Evolutionary conservation across 192 early-diverging fungal genomes (phyloP).

Genomic region (Coemansia sp.): DNA sequence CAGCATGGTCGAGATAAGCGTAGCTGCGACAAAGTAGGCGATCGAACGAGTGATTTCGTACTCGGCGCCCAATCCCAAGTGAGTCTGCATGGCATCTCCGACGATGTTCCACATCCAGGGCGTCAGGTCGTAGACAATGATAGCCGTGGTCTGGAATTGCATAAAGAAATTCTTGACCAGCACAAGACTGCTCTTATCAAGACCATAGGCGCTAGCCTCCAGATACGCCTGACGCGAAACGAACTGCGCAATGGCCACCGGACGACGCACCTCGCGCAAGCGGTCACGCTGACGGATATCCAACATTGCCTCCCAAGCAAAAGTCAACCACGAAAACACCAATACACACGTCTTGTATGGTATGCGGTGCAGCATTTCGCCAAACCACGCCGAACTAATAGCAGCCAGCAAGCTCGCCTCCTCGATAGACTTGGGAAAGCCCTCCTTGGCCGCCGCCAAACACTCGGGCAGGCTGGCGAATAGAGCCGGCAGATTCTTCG

Average conservation of each 20-base stretch:
- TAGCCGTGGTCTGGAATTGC: constrained; percentile 68
- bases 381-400: neutral
- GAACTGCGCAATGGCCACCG: constrained; percentile 69
- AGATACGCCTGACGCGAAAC: constrained; percentile 76
- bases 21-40: constrained; percentile 68
- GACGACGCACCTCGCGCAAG: constrained; percentile 68
- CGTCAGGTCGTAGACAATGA: constrained; percentile 70
- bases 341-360: constrained; percentile 85
- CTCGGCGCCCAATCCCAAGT: constrained; percentile 62
- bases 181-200: constrained; percentile 80
- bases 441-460: neutral
- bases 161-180: constrained; percentile 67
- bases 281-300: constrained; percentile 77
- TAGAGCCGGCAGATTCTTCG: constrained; percentile 19
- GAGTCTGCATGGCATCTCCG: constrained; percentile 57
- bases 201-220: constrained; percentile 83
- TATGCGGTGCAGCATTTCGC: constrained; percentile 41
- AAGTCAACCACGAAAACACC: constrained; percentile 70
- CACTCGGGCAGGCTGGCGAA: constrained; percentile 30
- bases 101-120: constrained; percentile 74
- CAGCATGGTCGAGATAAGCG: constrained; percentile 63
- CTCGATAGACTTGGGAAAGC: constrained; percentile 24
- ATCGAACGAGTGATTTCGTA: constrained; percentile 87
- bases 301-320: constrained; percentile 82
- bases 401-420: constrained; percentile 18